A percentile compares a stretch with the other conserved stretches of the same genome.
phyloP scores from a whole-genome alignment of 176 grass and related monocot species.

The Hordeum marinum region DNA sequence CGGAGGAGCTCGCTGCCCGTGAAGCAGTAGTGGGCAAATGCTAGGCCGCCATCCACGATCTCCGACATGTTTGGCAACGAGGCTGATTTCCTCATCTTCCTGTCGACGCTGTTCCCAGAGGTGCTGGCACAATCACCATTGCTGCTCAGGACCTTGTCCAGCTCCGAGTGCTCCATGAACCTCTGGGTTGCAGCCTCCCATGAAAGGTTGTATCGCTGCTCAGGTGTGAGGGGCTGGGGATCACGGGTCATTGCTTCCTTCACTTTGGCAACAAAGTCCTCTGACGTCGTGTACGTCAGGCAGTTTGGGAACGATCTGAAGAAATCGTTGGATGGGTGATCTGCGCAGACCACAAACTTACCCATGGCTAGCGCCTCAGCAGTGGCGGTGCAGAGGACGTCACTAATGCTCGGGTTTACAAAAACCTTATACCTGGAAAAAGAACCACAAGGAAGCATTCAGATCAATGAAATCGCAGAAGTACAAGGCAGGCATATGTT shows the following conservation, averaged over 20 bases:
- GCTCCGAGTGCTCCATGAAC: slow-evolving; percentile 84
- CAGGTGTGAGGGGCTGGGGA: slow-evolving; percentile 57
- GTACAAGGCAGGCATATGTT: not conserved
- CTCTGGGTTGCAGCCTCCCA: slow-evolving; percentile 92
- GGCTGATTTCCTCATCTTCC: slow-evolving; percentile 47
- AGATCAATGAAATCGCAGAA: not conserved
- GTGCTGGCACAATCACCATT: not conserved
- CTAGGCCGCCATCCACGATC: slow-evolving; percentile 73
- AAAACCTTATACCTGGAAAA: slow-evolving; percentile 85
- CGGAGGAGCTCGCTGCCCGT: slow-evolving; percentile 79
- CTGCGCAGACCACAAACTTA: slow-evolving; percentile 84
- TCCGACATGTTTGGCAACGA: slow-evolving; percentile 61
- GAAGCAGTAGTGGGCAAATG: slow-evolving; percentile 78
- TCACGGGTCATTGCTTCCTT: slow-evolving; percentile 89
- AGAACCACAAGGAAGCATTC: not conserved
- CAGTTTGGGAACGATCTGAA: slow-evolving; percentile 86
- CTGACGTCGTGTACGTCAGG: slow-evolving; percentile 60
- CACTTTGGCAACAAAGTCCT: slow-evolving; percentile 71
- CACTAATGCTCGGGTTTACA: slow-evolving; percentile 86
- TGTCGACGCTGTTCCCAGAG: not conserved
- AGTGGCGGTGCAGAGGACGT: slow-evolving; percentile 77
- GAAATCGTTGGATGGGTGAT: slow-evolving; percentile 94
- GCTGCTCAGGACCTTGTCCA: slow-evolving; percentile 58
- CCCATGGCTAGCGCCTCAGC: slow-evolving; percentile 87
- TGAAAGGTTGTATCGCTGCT: slow-evolving; percentile 74